Evolutionary conservation across 768 basidiomycete genomes (phyloP).

Genomic region (Phanerodontia chrysosporium): DNA sequence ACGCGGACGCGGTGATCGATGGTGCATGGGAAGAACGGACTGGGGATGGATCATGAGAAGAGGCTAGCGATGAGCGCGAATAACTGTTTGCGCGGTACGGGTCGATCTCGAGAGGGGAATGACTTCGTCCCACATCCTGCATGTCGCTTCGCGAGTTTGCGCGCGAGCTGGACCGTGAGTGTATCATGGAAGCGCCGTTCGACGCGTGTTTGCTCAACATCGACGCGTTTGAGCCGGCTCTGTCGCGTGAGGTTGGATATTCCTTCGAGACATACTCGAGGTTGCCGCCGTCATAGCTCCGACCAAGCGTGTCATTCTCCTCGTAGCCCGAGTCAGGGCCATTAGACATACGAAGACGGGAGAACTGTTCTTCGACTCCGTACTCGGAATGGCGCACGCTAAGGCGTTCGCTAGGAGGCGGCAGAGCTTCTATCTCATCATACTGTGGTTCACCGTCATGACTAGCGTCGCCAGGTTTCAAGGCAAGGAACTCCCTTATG

Average conservation of each 20-base stretch:
- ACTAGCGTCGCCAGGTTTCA: conserved; percentile 83
- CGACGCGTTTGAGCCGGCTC: conserved; percentile 15
- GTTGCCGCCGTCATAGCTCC: conserved; percentile 12
- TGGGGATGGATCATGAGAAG: conserved; percentile 20
- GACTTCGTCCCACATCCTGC: conserved; percentile 12
- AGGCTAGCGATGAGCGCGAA: conserved; percentile 25
- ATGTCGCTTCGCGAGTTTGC: conserved; percentile 12
- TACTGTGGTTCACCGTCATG: conserved; percentile 58
- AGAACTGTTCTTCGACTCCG: conserved; percentile 43
- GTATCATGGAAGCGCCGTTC: conserved; percentile 8
- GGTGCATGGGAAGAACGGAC: conserved; percentile 45
- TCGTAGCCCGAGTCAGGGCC: conserved; percentile 42
- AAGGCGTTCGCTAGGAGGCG: conserved; percentile 16
- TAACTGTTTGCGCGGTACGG: conserved; percentile 19
- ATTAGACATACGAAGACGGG: conserved; percentile 43
- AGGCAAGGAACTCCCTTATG: conserved; percentile 77
- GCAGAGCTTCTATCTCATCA: conserved; percentile 55
- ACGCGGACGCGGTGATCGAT: conserved; percentile 34
- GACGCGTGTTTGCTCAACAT: conserved; percentile 8
- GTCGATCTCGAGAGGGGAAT: conserved; percentile 22
- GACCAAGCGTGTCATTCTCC: conserved; percentile 17
- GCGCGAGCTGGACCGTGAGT: conserved; percentile 22
- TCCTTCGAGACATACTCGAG: conserved; percentile 14
- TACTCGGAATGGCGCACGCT: conserved; percentile 30
- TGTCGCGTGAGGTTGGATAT: conserved; percentile 9